Percentiles rank a stretch among this genome's conserved stretches.
Conservation (phyloP, 306 rosid species). For the Lathyrus sativus region DNA sequence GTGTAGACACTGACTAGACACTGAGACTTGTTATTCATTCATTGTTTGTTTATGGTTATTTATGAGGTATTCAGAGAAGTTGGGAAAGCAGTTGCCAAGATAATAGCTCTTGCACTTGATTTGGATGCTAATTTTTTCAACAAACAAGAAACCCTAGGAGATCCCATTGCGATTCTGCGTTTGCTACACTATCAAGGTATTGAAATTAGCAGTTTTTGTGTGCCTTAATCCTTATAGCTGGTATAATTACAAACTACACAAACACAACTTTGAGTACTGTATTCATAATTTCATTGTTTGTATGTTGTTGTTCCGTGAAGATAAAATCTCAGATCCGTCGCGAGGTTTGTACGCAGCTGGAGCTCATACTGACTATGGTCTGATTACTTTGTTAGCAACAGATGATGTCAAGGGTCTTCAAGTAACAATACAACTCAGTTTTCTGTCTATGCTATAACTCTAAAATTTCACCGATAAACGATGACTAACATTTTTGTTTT, state of each 20-base stretch:
- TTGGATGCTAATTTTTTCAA: constrained; percentile 69
- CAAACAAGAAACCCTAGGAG: constrained; percentile 66
- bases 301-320: constrained; percentile 39
- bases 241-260: constrained; percentile 2
- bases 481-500: constrained; percentile 24
- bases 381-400: constrained; percentile 74
- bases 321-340: constrained; percentile 64
- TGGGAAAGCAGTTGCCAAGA: constrained; percentile 60
- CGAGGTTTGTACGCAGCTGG: constrained; percentile 88
- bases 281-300: constrained; percentile 20
- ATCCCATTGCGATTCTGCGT: constrained; percentile 74
- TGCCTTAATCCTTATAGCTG: neutral
- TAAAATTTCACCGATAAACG: neutral
- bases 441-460: neutral
- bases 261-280: neutral
- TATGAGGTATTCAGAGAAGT: constrained; percentile 61
- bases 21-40: neutral
- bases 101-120: constrained; percentile 86
- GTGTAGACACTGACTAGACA: neutral
- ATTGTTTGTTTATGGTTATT: constrained; percentile 3
- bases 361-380: constrained; percentile 88
- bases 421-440: constrained; percentile 48
- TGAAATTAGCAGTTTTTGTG: constrained; percentile 16
- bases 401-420: constrained; percentile 80
- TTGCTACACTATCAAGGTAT: constrained; percentile 79